Base-by-base conservation (phyloP, 2,329 filamentous ascomycete species). In the Graphiopsis chlorocephala region DNA sequence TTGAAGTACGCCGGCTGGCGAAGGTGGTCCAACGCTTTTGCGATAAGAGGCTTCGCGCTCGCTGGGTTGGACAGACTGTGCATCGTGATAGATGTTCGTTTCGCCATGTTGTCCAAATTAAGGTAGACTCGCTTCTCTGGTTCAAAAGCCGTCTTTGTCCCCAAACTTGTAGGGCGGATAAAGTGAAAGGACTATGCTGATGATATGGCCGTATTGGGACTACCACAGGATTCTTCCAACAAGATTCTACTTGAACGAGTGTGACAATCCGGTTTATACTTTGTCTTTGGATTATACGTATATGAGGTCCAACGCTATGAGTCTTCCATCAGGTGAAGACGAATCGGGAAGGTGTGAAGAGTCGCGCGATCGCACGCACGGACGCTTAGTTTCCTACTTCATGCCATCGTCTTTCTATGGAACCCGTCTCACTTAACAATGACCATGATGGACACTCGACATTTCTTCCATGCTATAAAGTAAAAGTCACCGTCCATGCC, bases 1-100 rank as follows among this genome's bases (percentile, higher is more conserved):
- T 15, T 38, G 57, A 60, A 61, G 31, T 47, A 60, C 31, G 26
- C 17, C 17, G 63, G 63, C 11, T 61, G 29, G 10, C 63, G 63
- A 17, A 64, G 56, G 25, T 61, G 57, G 3, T 17, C 3, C 15
- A 64, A 17, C 8, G 26, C 45, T 33, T 52, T 26, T 0, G 59
- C 12, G 4, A 61, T 10, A 14, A 53, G 4, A 3, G n/a, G 17
- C 1, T 23, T 25, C 12, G 42, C 28, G 12, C 17, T 48, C 28
- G 29, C 7, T 11, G 58, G 58, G 12, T 61, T 45, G 4, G 20
- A 25, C 1, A 61, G 29, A 28, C 45, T 61, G 20, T 61, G 17
- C 6, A 23, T 45, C 25, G 20, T 28, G 23, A 45, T 45, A 1
- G 5, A 5, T n/a, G 35, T 42, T 23, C 17, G 6, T 20, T 23